Evolutionary conservation across 306 rosid genomes (phyloP), one percentile per base, ranked within the genome.

Genomic region (Ammopiptanthus mongolicus): DNA sequence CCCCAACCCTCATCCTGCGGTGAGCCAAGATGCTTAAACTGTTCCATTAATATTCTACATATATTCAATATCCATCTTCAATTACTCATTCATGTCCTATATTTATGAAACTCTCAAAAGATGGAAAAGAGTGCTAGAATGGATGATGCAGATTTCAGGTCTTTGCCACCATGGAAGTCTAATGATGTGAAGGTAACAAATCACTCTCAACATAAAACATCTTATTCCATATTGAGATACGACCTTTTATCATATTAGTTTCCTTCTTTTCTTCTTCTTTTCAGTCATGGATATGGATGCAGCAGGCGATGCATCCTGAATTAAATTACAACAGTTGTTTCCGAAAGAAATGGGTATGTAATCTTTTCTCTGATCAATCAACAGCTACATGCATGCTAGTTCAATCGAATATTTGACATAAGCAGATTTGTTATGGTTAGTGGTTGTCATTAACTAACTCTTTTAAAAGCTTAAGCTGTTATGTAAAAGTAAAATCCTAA

Each of bases 301-400:
- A 96, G 60, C 99, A 92, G 89, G 99, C 99, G 0, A 96, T 96
- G 98, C 99, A 96, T 74, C 99, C 99, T 13, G 98, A 96, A 74
- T 67, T 96, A 80, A 92, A 96, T 79, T 96, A 92, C 91, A 89
- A 80, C 73, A 71, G 93, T 80, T 82, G 83, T 84, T 89, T 90
- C 79, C 33, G 81, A 48, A 96, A 90, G 87, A 92, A 88, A 90
- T 92, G 98, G 99, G 98, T 92, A 69, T 0, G 88, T 74, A 9
- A 41, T 61, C 33, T 68, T 37, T 28, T 58, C 51, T n/a, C 36
- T 59, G 31, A 64, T 15, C 14, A 3, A 13, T 23, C 12, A 8
- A 64, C 7, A 41, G 33, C 25, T 15, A 22, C 28, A 12, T 46
- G 29, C 50, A 44, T 41, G 29, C 41, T 66, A 17, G 73, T 66